Evolutionary conservation across 345 rosid species (phyloP).

Genomic region (Dovyalis caffra): DNA sequence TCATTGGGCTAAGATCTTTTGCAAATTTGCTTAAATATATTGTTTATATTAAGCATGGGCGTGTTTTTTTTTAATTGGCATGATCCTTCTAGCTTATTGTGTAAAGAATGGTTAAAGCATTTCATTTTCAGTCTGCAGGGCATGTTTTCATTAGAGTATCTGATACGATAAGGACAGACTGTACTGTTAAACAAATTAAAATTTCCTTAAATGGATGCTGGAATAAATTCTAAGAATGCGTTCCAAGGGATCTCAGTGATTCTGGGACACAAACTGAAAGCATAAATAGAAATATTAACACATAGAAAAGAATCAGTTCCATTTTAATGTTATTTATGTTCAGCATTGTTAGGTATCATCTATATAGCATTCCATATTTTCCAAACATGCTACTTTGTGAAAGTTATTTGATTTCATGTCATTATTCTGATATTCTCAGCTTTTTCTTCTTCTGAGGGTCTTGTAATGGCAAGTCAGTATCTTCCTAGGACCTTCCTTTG

Average conservation of each 20-base stretch:
- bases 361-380: not conserved
- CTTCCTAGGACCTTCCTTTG: not conserved
- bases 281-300: not conserved
- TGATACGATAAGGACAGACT: not conserved
- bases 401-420: not conserved
- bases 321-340: not conserved
- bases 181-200: not conserved
- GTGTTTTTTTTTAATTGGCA: not conserved
- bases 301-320: not conserved
- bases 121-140: not conserved
- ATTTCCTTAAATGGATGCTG: not conserved
- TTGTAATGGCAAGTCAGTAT: not conserved
- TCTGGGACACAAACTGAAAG: not conserved
- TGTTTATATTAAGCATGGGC: not conserved
- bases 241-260: not conserved
- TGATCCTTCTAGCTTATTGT: not conserved
- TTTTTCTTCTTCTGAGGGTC: not conserved
- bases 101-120: not conserved
- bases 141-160: not conserved
- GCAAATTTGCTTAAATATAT: not conserved
- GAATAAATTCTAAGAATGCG: not conserved
- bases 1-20: not conserved
- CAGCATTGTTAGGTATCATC: not conserved
- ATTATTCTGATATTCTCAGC: not conserved
- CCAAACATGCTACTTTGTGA: not conserved